Evolutionary conservation across 345 rosid genomes (phyloP), one percentile per base, ranked within the genome.

Genomic region (Camelina hispida): DNA sequence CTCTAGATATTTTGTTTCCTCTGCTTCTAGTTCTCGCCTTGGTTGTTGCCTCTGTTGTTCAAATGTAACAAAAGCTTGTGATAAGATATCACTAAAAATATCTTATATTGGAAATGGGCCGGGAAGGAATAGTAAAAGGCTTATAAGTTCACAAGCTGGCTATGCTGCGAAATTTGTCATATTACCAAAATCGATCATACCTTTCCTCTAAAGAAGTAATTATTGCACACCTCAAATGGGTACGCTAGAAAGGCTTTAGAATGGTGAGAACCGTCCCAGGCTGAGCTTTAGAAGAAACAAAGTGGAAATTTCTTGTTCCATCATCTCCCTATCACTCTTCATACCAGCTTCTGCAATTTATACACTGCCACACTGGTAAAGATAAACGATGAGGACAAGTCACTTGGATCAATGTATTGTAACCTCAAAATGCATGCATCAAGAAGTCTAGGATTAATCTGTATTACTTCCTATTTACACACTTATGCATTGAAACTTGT

Each of bases 1-100:
- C 48, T 22, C 9, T 50, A 9, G 16, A 60, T 48, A 47, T 60
- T 57, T 7, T 47, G 1, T 38, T 37, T 15, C 10, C 9, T 48
- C 60, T 46, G 42, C 16, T 59, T 38, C 75, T 71, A 6, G 60
- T 58, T 50, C 75, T 71, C 9, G 61, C 5, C 14, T 34, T 34
- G 7, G 37, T 34, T 34, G 37, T 37, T 9, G 40, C 51, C 18
- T 60, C 14, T 32, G n/a, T 25, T 42, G 43, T 64, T 64, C 55
- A 73, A 64, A 25, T 18, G 10, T 38, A 43, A 58, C 23, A 54
- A 50, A 59, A 48, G 40, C 59, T 62, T 72, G 42, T 60, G 3
- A 20, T 60, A 17, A 34, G 65, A 20, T 38, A 10, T 37, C 37
- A 34, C 37, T 7, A n/a, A n/a, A 34, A 34, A 34, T 7, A 7